These are phyloP conservation scores for Hygrophila difformis DNA, from an alignment of 257 asterid genomes.

Conservation along the genomic window DNA sequence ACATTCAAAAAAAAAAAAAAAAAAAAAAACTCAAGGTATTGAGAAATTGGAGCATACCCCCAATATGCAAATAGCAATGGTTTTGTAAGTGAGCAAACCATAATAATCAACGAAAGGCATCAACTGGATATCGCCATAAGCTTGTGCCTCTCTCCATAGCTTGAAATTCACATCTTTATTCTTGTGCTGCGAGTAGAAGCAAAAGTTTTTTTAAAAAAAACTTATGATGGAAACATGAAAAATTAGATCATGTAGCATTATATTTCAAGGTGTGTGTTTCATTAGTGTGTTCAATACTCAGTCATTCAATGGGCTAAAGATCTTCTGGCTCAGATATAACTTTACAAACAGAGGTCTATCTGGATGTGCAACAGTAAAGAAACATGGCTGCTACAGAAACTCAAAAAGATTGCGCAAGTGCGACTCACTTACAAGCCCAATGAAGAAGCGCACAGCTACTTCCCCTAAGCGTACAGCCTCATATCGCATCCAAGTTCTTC, in stretches of 20 bases:
- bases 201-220: no score
- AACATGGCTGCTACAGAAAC: background rate
- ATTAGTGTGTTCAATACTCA: background rate
- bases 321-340: background rate
- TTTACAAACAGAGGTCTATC: background rate
- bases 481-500: constrained; percentile 96
- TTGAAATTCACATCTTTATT: constrained; percentile 68
- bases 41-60: constrained; percentile 47
- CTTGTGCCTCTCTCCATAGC: constrained; percentile 83
- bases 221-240: constrained; percentile 5
- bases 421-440: constrained; percentile 83
- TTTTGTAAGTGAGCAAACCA: constrained; percentile 76
- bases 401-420: constrained; percentile 11
- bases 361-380: background rate
- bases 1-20: background rate
- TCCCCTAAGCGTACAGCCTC: constrained; percentile 64
- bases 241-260: background rate
- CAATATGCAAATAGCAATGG: constrained; percentile 71
- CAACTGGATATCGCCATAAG: constrained; percentile 78
- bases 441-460: constrained; percentile 87
- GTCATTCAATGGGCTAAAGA: background rate
- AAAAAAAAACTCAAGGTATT: background rate
- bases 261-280: background rate
- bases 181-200: constrained; percentile 83
- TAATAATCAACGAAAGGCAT: constrained; percentile 95